phyloP scores from a whole-genome alignment of 805 yeast genomes.

The Barnettozyma salicaria region DNA sequence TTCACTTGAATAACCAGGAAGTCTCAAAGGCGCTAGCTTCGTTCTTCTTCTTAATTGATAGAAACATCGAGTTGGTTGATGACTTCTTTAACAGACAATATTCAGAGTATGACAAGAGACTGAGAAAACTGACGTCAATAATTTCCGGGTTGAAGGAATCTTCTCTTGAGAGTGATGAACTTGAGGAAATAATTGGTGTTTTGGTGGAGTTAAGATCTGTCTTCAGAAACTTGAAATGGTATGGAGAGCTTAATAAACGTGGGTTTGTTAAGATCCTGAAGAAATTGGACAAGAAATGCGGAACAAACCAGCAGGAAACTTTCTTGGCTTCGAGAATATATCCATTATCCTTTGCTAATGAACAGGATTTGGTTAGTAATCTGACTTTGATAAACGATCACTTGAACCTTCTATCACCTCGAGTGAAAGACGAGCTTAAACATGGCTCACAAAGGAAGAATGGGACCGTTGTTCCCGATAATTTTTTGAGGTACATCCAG shows the following conservation, averaged over 20 bases:
- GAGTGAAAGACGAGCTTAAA: slow-evolving; percentile 22
- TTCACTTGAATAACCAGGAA: slow-evolving; percentile 31
- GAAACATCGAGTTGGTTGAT: slow-evolving; percentile 77
- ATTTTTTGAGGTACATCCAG: slow-evolving; percentile 26
- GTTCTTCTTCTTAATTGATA: slow-evolving; percentile 73
- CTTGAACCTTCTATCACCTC: slow-evolving; percentile 47
- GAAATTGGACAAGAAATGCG: slow-evolving; percentile 81
- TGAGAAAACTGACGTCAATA: slow-evolving; percentile 41
- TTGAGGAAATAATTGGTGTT: slow-evolving; percentile 58
- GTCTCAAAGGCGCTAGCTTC: slow-evolving; percentile 47
- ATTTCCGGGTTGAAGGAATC: slow-evolving; percentile 12
- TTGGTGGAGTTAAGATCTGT: slow-evolving; percentile 70
- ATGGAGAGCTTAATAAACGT: slow-evolving; percentile 83
- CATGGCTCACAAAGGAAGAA: slow-evolving; percentile 4
- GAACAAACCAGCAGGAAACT: slow-evolving; percentile 49
- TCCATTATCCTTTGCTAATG: slow-evolving; percentile 75
- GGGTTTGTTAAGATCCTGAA: slow-evolving; percentile 86
- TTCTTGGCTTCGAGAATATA: slow-evolving; percentile 61
- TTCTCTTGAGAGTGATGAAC: slow-evolving; percentile 39
- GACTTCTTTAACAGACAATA: slow-evolving; percentile 69
- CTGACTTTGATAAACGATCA: slow-evolving; percentile 47
- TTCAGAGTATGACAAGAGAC: slow-evolving; percentile 66
- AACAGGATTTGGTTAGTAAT: slow-evolving; percentile 46
- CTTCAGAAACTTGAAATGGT: slow-evolving; percentile 86
- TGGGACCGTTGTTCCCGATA: slow-evolving; percentile 19